Base-by-base conservation (phyloP, 2,329 filamentous ascomycete genomes). In the Botrytis aclada region DNA sequence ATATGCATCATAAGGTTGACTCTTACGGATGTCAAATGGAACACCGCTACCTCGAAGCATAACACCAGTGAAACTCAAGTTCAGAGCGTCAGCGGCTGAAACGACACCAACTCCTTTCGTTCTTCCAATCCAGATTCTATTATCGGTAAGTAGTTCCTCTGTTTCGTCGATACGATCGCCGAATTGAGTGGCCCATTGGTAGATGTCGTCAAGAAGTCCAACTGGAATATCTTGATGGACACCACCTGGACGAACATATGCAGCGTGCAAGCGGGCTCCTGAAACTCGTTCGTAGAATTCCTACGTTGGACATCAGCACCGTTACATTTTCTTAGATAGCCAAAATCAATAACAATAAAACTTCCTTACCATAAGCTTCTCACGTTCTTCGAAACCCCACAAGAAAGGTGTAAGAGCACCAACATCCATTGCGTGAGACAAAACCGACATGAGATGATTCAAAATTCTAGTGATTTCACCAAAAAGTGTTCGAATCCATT, bases 221-320 rank as follows among this genome's bases (percentile, higher is more conserved):
- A 97, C 81, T 43, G 96, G 96, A 63, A 99, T 88, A 85, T 99
- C 96, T 84, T 98, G 95, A 80, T 94, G 93, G 72, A 99, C 96
- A 84, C 96, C 96, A 80, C 96, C 96, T 65, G 96, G 96, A 79
- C 96, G 93, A 80, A 99, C 92, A 82, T 99, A 99, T 80, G 96
- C 96, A 74, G 96, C 93, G 85, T 99, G 96, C 70, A 99, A 90
- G 87, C 96, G 96, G 78, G 96, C 96, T 82, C 96, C 96, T 58
- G 96, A 99, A 74, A 99, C 97, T 86, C 96, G 94, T 85, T 99
- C 96, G 83, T 99, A 99, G 86, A 99, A 99, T 90, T 99, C 96
- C 95, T 98, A 77, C 71, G 75, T 64, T 74, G 65, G 43, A 66
- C 32, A 71, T 71, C 54, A 71, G 45, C 37, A 43, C 32, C 45